Conservation (phyloP, 2,329 filamentous ascomycete genomes). For the Hypoxylon sp. region DNA sequence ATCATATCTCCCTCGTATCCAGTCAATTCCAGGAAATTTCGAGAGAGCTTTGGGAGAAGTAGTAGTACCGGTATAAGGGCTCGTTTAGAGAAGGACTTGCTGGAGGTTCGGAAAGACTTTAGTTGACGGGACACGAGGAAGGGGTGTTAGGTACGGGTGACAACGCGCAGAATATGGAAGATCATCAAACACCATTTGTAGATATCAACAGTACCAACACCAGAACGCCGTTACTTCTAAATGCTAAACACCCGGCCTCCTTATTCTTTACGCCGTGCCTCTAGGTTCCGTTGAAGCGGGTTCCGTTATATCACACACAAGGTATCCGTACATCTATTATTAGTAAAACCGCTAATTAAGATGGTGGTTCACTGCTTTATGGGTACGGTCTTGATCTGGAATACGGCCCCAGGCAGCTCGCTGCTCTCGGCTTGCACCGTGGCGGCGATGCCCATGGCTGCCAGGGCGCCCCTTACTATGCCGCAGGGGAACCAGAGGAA, state of each 20-base stretch:
- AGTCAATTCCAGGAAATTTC: constrained; percentile 20
- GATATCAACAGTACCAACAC: constrained; percentile 32
- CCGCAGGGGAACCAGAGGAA: constrained; percentile 97
- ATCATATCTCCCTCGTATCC: constrained; percentile 21
- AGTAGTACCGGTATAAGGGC: constrained; percentile 29
- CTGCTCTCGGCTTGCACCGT: constrained; percentile 92
- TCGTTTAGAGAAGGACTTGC: constrained; percentile 3
- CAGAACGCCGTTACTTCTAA: constrained; percentile 40
- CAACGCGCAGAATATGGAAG: constrained; percentile 4
- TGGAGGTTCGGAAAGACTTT: constrained; percentile 5
- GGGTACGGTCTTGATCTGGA: constrained; percentile 91
- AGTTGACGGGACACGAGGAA: constrained; percentile 13
- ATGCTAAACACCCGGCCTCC: constrained; percentile 21
- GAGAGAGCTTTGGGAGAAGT: constrained; percentile 8
- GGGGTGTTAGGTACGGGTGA: constrained; percentile 17
- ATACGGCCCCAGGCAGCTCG: constrained; percentile 89
- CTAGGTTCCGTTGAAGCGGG: background rate
- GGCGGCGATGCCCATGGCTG: constrained; percentile 90
- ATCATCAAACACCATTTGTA: constrained; percentile 24
- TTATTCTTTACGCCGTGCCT: constrained; percentile 29
- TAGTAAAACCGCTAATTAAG: background rate
- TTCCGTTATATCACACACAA: background rate
- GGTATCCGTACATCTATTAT: background rate
- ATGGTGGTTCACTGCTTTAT: constrained; percentile 63
- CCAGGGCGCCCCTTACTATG: constrained; percentile 89